phyloP scores from a whole-genome alignment of 169 alveolate genomes.

The Theileria orientalis region DNA sequence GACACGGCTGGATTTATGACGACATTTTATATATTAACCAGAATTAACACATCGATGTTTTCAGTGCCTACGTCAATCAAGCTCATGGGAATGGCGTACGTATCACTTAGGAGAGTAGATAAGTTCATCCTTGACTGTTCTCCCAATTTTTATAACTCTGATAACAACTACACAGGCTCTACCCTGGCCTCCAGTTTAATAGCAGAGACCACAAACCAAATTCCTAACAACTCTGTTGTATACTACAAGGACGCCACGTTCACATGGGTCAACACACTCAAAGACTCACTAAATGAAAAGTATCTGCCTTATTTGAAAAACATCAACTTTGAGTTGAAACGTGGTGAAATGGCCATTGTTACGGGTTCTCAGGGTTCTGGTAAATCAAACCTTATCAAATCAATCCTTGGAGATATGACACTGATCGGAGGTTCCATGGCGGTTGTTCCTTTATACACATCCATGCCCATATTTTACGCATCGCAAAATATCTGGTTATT shows the following conservation, averaged over 20 bases:
- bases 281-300: conserved; percentile 11
- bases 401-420: conserved; percentile 59
- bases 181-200: no score
- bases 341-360: no score
- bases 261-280: no score
- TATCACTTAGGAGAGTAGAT: conserved; percentile 23
- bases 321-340: no score
- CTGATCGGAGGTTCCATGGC: conserved; percentile 59
- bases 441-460: conserved; percentile 41
- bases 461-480: conserved; percentile 58
- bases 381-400: no score
- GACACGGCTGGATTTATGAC: conserved; percentile 15
- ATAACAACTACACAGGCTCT: background rate
- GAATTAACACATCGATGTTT: conserved; percentile 9
- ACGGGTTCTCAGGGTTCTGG: no score
- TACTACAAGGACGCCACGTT: conserved; percentile 29
- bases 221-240: conserved; percentile 15
- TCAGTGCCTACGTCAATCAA: conserved; percentile 18
- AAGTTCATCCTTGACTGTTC: conserved; percentile 19
- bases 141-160: conserved; percentile 26
- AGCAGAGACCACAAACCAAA: no score
- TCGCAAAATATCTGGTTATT: conserved; percentile 64
- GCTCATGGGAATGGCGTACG: background rate
- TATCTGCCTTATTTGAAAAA: conserved; percentile 5
- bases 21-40: background rate